Evolutionary conservation across 108 stramenopile genomes (phyloP), one percentile per base, ranked within the genome.

Genomic region (Nitzschia sp.): DNA sequence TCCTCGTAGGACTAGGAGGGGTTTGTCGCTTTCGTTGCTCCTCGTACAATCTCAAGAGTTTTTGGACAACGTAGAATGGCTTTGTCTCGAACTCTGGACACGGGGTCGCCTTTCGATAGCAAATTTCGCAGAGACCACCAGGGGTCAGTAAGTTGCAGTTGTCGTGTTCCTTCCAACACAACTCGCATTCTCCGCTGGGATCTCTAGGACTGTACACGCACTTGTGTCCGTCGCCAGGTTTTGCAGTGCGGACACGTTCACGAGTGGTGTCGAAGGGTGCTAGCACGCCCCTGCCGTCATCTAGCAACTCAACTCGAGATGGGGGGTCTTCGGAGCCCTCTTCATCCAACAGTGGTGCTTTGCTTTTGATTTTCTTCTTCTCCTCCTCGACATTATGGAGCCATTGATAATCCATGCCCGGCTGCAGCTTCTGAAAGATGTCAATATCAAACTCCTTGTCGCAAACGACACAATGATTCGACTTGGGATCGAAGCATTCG

Each of bases 361-460:
- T 23, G 3, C 27, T 27, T 28, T 26, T 66, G 0, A 19, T 54
- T 16, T n/a, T 57, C 56, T 19, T 47, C 53, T 66, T 78, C 31
- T 76, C 81, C 55, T 88, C 80, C 54, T 79, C 63, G 21, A 80
- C 53, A 25, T 81, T 76, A 34, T 60, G 73, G 8, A 66, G 46
- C 68, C 75, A 83, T 23, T 80, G 69, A 35, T 70, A 77, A 26
- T 69, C 47, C 41, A 87, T 58, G 25, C 92, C 92, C 0, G 92
- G 92, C 63, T 93, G 92, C 4, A 94, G 77, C 11, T 71, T 53
- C 57, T 95, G 94, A 69, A 95, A 89, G 13, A 85, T 73, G 74
- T 95, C 90, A 19, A 87, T 77, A 65, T 92, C 88, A 71, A 89
- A 95, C 2, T 30, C 27, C 36, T 66, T 55, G 2, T 73, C 63